A percentile compares a stretch with the other conserved stretches of the same genome.
Conservation (phyloP, 495 filamentous ascomycete species). For the Penicillium angulare region DNA sequence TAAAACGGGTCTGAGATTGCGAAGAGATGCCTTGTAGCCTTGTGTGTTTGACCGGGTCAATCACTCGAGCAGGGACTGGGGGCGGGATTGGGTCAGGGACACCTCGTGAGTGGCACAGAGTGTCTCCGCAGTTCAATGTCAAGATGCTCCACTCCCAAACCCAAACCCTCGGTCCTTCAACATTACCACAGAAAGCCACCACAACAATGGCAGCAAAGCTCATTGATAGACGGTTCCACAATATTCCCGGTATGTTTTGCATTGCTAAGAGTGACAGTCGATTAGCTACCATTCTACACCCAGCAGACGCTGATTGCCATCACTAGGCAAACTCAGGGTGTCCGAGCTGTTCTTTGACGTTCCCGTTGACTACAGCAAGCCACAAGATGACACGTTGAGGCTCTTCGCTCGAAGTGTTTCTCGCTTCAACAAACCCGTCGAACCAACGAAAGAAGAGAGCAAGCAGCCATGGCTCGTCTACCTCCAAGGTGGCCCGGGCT, state of each 20-base stretch:
- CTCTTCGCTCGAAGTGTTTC: slow-evolving; percentile 74
- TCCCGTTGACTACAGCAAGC: slow-evolving; percentile 70
- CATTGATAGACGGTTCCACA: slow-evolving; percentile 43
- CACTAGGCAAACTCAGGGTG: slow-evolving; percentile 67
- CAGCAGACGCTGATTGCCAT: background rate
- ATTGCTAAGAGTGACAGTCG: no score
- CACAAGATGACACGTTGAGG: slow-evolving; percentile 56
- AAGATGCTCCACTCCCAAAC: slow-evolving; percentile 4
- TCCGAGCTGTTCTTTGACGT: slow-evolving; percentile 85
- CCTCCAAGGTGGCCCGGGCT: slow-evolving; percentile 77
- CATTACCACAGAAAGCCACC: background rate
- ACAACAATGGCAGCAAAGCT: slow-evolving; percentile 42
- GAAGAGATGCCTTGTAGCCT: no score
- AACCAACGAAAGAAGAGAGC: slow-evolving; percentile 47
- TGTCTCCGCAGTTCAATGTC: slow-evolving; percentile 4
- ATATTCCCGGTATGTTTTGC: slow-evolving; percentile 39
- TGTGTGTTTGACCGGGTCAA: background rate
- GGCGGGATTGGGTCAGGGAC: slow-evolving; percentile 4
- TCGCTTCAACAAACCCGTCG: slow-evolving; percentile 62
- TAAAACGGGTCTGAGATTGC: no score
- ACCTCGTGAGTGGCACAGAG: background rate
- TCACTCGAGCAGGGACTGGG: background rate
- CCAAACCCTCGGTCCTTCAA: no score
- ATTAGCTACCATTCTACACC: no score
- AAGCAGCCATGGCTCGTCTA: slow-evolving; percentile 63